Evolutionary conservation across 495 filamentous ascomycete genomes (phyloP).

Genomic region (Penicillium pulvis): DNA sequence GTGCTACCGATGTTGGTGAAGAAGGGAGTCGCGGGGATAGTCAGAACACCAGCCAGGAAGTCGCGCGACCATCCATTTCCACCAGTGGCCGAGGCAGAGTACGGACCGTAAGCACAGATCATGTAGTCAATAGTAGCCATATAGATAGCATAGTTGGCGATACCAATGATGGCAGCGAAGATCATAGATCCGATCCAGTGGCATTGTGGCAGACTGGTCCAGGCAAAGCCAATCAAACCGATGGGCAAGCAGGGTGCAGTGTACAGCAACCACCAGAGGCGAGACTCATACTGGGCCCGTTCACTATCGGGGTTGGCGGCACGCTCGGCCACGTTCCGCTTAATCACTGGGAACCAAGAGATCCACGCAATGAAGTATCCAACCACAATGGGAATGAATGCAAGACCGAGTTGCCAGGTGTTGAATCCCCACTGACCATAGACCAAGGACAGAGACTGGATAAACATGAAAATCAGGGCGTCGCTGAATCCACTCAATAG

Average conservation of each 20-base stretch:
- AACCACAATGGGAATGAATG: conserved; percentile 60
- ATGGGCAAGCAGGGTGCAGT: conserved; percentile 59
- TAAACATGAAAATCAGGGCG: conserved; percentile 67
- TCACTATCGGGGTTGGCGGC: conserved; percentile 53
- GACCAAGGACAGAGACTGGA: conserved; percentile 61
- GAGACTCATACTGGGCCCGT: conserved; percentile 60
- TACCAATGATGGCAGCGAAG: conserved; percentile 64
- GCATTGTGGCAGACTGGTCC: conserved; percentile 58
- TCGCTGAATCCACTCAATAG: conserved; percentile 64
- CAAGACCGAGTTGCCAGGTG: conserved; percentile 50
- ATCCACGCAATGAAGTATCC: conserved; percentile 62
- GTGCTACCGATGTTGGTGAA: conserved; percentile 63
- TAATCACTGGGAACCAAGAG: conserved; percentile 56
- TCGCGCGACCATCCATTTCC: conserved; percentile 77
- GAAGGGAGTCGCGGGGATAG: conserved; percentile 73
- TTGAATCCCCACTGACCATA: conserved; percentile 62
- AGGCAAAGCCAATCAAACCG: conserved; percentile 65
- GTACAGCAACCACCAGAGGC: conserved; percentile 61
- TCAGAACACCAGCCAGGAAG: conserved; percentile 79
- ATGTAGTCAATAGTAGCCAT: conserved; percentile 80
- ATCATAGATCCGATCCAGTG: conserved; percentile 70
- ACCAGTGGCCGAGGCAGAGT: conserved; percentile 71
- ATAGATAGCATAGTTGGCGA: conserved; percentile 71
- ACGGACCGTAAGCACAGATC: conserved; percentile 70
- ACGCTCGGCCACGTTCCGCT: conserved; percentile 51